Evolutionary conservation across 495 filamentous ascomycete genomes (phyloP), one percentile per base, ranked within the genome.

Genomic region (Talaromyces stipitatus): DNA sequence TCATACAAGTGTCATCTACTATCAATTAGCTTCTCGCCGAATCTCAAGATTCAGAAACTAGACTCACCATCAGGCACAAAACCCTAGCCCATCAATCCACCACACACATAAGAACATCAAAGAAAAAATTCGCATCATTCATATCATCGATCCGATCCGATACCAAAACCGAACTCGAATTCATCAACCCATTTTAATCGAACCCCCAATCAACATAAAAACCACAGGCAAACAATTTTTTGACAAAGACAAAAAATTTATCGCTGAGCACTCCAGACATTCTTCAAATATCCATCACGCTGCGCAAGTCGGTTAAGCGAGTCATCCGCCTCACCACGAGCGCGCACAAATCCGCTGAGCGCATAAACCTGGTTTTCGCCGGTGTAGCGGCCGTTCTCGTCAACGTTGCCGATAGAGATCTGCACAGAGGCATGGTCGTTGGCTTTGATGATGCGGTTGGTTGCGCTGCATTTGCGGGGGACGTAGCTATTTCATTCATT

Each of bases 391-490:
- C 94, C 92, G 79, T 89, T 89, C 78, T 97, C 92, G 77, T 96
- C 91, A 67, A 96, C 87, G 76, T 95, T 92, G 73, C 88, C 91
- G 72, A 96, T 81, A 65, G 85, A 77, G 48, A 95, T 88, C 81
- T 96, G 88, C 65, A 91, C 92, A 55, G 88, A 91, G 65, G 88
- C 90, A 82, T 95, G 90, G 79, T 95, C 94, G 79, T 97, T 96
- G 80, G 94, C 89, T 82, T 96, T 96, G 85, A 97, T 96, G 85
- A 97, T 96, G 77, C 89, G 85, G 87, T 89, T 89, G 75, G 89
- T 92, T 68, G 89, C 90, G 74, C 83, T 88, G 87, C 90, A 92
- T 85, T 92, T 99, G 83, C 94, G 91, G 75, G 95, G 92, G 82
- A 97, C 91, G 84, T 97, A 97, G 75, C 91, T 96, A 72, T 71